These are phyloP conservation scores for Waitea zeae DNA, from an alignment of 1,284 basidiomycete genomes.

Conservation along the genomic window DNA sequence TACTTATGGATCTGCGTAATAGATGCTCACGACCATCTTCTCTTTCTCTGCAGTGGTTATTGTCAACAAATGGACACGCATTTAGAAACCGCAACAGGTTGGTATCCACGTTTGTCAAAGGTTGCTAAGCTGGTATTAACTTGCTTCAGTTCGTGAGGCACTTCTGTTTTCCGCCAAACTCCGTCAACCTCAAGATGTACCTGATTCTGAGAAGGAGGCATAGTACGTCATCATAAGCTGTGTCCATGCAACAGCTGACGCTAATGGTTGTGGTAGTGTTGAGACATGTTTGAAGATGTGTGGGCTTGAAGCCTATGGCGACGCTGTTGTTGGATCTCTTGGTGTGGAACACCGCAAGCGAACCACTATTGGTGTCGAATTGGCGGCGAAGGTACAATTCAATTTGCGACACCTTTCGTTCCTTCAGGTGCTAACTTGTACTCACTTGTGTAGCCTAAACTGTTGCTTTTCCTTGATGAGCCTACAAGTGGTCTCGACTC, in stretches of 20 bases:
- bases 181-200: conserved; percentile 48
- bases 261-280: no score
- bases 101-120: no score
- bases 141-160: conserved; percentile 65
- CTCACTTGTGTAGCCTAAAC: conserved; percentile 35
- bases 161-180: conserved; percentile 58
- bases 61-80: conserved; percentile 23
- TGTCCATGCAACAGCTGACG: not conserved
- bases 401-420: conserved; percentile 1
- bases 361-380: conserved; percentile 55
- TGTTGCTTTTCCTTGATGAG: conserved; percentile 61
- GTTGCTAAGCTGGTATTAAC: no score
- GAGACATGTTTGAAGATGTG: conserved; percentile 56
- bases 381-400: conserved; percentile 37
- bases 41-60: no score
- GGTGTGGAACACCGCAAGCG: conserved; percentile 55
- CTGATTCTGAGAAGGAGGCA: conserved; percentile 49
- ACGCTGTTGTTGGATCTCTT: conserved; percentile 51
- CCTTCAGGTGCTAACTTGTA: not conserved
- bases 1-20: not conserved
- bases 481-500: conserved; percentile 56
- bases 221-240: conserved; percentile 40
- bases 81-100: conserved; percentile 18
- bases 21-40: not conserved
- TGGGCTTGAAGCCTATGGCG: conserved; percentile 42